Percentiles rank a stretch among this genome's conserved stretches.
These are phyloP conservation scores for Sporothrix variecibatus DNA, from an alignment of 2,329 filamentous ascomycete species.

Conservation along the genomic window DNA sequence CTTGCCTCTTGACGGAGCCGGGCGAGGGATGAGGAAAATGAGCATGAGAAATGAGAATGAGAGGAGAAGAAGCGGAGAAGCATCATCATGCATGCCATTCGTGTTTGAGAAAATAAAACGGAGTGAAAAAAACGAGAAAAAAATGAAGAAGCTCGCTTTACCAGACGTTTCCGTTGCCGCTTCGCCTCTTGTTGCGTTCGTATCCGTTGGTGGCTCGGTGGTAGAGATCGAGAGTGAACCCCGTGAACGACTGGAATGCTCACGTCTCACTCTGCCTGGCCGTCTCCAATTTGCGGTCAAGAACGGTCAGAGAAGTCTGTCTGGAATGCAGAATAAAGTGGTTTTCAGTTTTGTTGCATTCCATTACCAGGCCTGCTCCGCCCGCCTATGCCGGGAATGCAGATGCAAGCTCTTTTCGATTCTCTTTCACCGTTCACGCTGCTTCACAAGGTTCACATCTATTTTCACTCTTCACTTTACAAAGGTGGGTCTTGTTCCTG, in stretches of 20 bases:
- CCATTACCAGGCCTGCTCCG: not conserved
- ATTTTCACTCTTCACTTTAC: not conserved
- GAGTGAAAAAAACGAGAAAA: not conserved
- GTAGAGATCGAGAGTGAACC: not conserved
- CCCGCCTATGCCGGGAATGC: constrained; percentile 15
- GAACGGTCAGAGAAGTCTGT: not conserved
- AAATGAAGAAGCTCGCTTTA: not conserved
- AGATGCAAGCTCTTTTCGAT: constrained; percentile 17
- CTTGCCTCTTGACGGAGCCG: constrained; percentile 2
- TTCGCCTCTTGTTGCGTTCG: not conserved
- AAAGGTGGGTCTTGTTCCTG: not conserved
- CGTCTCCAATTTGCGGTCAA: not conserved
- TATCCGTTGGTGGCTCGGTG: not conserved
- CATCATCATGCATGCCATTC: not conserved
- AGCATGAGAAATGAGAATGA: not conserved
- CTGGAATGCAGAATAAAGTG: constrained; percentile 22
- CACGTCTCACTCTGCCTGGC: constrained; percentile 6
- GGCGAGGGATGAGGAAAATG: not conserved
- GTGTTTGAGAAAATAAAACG: not conserved
- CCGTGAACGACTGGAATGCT: not conserved
- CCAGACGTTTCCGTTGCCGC: not conserved
- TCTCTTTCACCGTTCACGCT: not conserved
- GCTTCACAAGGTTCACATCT: not conserved
- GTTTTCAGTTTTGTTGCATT: not conserved
- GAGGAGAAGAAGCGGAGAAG: not conserved